Conservation (phyloP, 495 filamentous ascomycete genomes). For the Neurospora sp. region DNA sequence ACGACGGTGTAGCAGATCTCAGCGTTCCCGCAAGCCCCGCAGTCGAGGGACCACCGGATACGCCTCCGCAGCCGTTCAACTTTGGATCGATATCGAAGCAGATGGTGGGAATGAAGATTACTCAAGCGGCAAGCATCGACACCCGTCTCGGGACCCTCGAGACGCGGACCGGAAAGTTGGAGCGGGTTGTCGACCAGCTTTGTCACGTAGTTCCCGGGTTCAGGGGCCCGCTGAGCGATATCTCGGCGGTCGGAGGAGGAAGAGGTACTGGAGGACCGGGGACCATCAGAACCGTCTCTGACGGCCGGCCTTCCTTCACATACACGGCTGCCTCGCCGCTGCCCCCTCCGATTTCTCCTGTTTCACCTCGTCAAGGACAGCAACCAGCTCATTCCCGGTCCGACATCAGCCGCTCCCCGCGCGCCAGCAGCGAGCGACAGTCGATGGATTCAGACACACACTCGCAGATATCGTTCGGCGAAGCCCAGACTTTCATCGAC, state of each 20-base stretch:
- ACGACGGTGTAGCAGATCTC: constrained; percentile 22
- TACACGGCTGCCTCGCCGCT: constrained; percentile 19
- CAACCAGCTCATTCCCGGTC: constrained; percentile 10
- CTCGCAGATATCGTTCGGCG: constrained; percentile 31
- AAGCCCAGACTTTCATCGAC: constrained; percentile 26
- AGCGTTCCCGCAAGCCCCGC: constrained; percentile 22
- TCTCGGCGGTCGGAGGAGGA: constrained; percentile 5
- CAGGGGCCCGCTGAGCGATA: constrained; percentile 16
- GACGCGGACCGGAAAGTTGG: constrained; percentile 34
- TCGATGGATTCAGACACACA: constrained; percentile 25
- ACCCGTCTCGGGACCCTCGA: constrained; percentile 37
- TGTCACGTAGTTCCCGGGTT: constrained; percentile 32
- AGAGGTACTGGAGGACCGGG: neutral
- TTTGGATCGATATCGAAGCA: constrained; percentile 35
- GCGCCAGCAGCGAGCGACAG: constrained; percentile 21
- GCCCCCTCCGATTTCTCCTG: constrained; percentile 18
- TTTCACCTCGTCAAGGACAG: neutral
- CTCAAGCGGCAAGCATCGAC: constrained; percentile 40
- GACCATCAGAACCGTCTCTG: neutral
- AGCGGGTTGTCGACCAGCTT: constrained; percentile 33
- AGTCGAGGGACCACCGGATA: constrained; percentile 24
- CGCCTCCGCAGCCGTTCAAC: constrained; percentile 42
- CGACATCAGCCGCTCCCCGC: constrained; percentile 16
- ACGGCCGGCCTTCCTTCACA: constrained; percentile 5
- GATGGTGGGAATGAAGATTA: constrained; percentile 44